Base-by-base conservation (phyloP, 2,329 filamentous ascomycete species). In the Tolypocladium paradoxum region DNA sequence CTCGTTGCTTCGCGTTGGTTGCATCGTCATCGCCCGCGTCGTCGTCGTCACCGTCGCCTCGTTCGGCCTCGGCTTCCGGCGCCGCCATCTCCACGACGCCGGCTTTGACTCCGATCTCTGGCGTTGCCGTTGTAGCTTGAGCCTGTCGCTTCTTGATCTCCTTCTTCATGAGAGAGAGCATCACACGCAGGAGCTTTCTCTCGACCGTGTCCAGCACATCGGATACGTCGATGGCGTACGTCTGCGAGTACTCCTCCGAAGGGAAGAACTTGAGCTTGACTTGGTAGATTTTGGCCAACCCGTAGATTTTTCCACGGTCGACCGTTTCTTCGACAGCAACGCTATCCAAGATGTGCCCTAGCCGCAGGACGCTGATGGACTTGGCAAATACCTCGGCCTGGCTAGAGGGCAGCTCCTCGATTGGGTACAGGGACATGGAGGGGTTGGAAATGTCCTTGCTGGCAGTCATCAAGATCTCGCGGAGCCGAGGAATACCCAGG, bases 391-490 rank as follows among this genome's bases (percentile, higher is more conserved):
- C 81, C 62, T 90, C 83, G 9, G 82, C 83, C 52, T 91, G 81
- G 5, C 83, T 78, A 35, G 78, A 73, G 1, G 83, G 77, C 36
- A 96, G 72, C 61, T 90, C 87, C 24, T 84, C 76, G 61, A 87
- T 87, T 33, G 95, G 77, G 47, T 87, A 79, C 20, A 97, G 76
- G 1, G 88, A 93, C 90, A 95, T 96, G 6, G 84, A 82, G 2
- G 93, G 93, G 0, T 93, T 99, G 38, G 90, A 88, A 57, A 97
- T 96, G 47, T 86, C 81, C 50, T 84, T 81, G 65, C 88, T 93
- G 29, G 93, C 93, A 49, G 93, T 97, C 93, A 99, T 99, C 59
- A 99, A 81, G 62, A 99, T 96, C 79, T 99, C 93, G 73, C 93
- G 82, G 22, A 99, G 79, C 73, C 93, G 90, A 55, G 93, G 93